Conservation (phyloP, 2,329 filamentous ascomycete species). For the Mycosphaerelloides madeirae region DNA sequence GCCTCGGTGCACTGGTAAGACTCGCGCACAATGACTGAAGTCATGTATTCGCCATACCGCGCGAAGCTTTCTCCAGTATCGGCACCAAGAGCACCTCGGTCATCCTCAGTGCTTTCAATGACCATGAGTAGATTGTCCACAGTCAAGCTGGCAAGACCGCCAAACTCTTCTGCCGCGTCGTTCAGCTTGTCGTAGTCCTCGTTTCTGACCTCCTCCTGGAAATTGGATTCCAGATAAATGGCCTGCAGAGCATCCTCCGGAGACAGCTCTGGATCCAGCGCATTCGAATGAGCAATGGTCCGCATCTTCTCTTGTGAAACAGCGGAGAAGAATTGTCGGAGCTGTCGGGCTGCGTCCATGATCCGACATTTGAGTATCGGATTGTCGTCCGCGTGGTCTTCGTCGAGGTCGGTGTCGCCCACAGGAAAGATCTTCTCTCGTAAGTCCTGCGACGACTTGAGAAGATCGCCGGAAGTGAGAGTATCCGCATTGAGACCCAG, state of each 20-base stretch:
- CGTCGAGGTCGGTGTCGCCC: no score
- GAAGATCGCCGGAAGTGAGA: conserved; percentile 24
- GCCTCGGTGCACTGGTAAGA: conserved; percentile 67
- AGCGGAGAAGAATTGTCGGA: conserved; percentile 13
- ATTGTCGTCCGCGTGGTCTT: no score
- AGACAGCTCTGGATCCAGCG: conserved; percentile 31
- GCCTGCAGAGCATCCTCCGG: conserved; percentile 65
- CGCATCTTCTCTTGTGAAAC: conserved; percentile 15
- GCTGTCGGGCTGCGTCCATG: conserved; percentile 17
- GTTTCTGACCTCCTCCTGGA: conserved; percentile 74
- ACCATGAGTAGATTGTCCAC: conserved; percentile 50
- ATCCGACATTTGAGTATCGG: no score
- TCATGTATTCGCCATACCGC: conserved; percentile 68
- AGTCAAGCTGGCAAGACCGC: conserved; percentile 49
- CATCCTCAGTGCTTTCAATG: conserved; percentile 46
- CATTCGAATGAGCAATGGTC: conserved; percentile 10
- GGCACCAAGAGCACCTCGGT: conserved; percentile 32
- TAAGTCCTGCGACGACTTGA: conserved; percentile 29
- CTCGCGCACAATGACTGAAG: conserved; percentile 75
- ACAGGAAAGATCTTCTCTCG: conserved; percentile 17
- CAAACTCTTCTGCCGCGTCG: conserved; percentile 61
- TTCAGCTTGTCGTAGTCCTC: conserved; percentile 71
- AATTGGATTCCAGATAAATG: conserved; percentile 73
- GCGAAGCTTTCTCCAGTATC: conserved; percentile 53
- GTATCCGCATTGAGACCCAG: conserved; percentile 60